Base-by-base conservation (phyloP, 208 protist species). In the Trypanosoma vivax region DNA sequence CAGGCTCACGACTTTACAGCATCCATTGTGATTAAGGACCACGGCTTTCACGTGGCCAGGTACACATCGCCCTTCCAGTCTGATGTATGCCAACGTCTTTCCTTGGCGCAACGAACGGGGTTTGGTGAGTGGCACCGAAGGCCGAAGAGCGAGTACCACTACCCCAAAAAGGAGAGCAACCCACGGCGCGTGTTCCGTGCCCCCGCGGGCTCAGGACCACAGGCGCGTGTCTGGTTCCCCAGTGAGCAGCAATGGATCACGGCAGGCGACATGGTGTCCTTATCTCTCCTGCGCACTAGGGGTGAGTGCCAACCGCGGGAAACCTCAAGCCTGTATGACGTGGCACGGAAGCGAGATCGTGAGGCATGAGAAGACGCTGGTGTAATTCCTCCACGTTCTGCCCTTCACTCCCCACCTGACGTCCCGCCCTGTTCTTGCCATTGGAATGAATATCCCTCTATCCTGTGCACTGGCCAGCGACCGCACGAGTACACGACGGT, bases 211-310 rank as follows among this genome's bases (percentile, higher is more conserved):
- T 30, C 34, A 42, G 58, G 73, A 56, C 55, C 65, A 16, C 70
- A 62, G 16, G 63, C 73, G 46, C 66, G 74, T 24, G 55, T 50
- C 39, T 75, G 65, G 60, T 90, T 90, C 42, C 76, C 76, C 3
- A 59, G 55, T 9, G 55, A 66, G 14, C 49, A 77, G 55, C 65
- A 83, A 58, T 90, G 83, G 83, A 49, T 85, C 18, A 50, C 45
- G 29, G 54, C 65, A 35, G 56, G 61, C 58, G 79, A 90, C 41
- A 82, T 80, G 68, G 73, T 77, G 9, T 50, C 61, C 24, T n/a
- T 84, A 7, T 53, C 58, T n/a, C 60, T 80, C 39, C 71, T 66
- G 27, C 37, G 61, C 25, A 65, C 40, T 3, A 50, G 50, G 10
- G 73, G 69, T 31, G 47, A 33, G 14, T 29, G 25, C 21, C 45